Base-by-base conservation (phyloP, 2,329 filamentous ascomycete genomes). In the Hirsutella minnesotensis region DNA sequence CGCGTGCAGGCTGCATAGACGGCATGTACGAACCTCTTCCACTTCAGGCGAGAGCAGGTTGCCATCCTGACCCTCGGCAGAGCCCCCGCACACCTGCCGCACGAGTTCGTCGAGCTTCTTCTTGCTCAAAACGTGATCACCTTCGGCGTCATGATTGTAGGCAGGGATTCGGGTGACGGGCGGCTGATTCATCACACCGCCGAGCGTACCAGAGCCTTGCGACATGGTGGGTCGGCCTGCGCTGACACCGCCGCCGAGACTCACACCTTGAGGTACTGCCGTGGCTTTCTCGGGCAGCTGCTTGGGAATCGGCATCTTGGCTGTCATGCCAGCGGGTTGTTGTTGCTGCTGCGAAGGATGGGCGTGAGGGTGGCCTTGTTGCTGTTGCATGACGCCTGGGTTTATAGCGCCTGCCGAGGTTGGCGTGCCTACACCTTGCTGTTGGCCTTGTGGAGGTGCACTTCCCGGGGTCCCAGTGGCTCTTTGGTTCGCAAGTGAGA, bases 51-150 rank as follows among this genome's bases (percentile, higher is more conserved):
- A 86, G 50, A 96, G 67, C 31, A 81, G 76, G 57, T 90, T 86
- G 47, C 79, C 80, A 49, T 86, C 83, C 39, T 78, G 74, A n/a
- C 76, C 71, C 47, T 86, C 82, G 1, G 78, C 75, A 21, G 79
- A 81, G 9, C 83, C 83, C 42, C 89, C 89, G 30, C 87, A 94
- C 46, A 96, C 88, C 63, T 96, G 90, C 40, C 89, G 79, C 9
- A 96, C 89, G 31, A 98, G 73, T 59, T 95, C 90, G 56, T 98
- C 89, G 34, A 98, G 73, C 67, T 95, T 96, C 68, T 94, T 94
- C 76, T 95, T 95, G 67, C 84, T 94, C n/a, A 98, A 70, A 1
- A 98, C 84, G 36, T 89, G 82, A 55, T 95, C 88, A 21, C 87
- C 88, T 57, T 95, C 89, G 24, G 86, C 86, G 59, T 96, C 90